These are phyloP conservation scores for Candida chauliodis DNA, from an alignment of 805 yeast species.

Conservation along the genomic window DNA sequence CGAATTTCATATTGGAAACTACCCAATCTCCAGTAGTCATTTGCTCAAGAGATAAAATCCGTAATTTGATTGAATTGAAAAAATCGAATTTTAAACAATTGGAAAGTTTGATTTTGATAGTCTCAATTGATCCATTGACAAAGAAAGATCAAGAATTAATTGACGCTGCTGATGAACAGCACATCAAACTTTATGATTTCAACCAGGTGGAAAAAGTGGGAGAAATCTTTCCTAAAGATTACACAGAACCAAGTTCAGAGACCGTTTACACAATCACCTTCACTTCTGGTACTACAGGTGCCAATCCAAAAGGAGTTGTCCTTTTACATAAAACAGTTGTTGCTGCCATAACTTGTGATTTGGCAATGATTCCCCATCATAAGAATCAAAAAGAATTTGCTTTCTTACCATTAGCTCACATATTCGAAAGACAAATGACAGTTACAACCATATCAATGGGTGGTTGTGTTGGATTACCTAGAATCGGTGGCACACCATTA, in stretches of 20 bases:
- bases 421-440: conserved; percentile 49
- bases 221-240: conserved; percentile 23
- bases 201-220: conserved; percentile 30
- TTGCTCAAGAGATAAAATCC: conserved; percentile 30
- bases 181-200: conserved; percentile 26
- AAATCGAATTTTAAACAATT: conserved; percentile 19
- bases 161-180: conserved; percentile 17
- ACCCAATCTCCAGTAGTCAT: conserved; percentile 57
- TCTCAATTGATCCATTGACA: conserved; percentile 36
- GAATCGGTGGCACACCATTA: conserved; percentile 25
- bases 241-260: conserved; percentile 48
- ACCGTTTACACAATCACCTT: conserved; percentile 57
- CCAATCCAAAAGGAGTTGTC: conserved; percentile 65
- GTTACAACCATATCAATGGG: conserved; percentile 46
- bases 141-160: conserved; percentile 26
- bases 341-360: conserved; percentile 42
- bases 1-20: conserved; percentile 57
- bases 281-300: conserved; percentile 75
- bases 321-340: conserved; percentile 49
- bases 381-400: conserved; percentile 26
- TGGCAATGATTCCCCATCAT: conserved; percentile 22
- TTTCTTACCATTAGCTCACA: conserved; percentile 59
- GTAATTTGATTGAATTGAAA: conserved; percentile 27
- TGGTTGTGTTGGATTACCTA: conserved; percentile 50
- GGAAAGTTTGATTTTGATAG: conserved; percentile 26